A percentile compares a stretch with the other conserved stretches of the same genome.
Conservation (phyloP, 2,329 filamentous ascomycete genomes). For the Diaporthe batatas region DNA sequence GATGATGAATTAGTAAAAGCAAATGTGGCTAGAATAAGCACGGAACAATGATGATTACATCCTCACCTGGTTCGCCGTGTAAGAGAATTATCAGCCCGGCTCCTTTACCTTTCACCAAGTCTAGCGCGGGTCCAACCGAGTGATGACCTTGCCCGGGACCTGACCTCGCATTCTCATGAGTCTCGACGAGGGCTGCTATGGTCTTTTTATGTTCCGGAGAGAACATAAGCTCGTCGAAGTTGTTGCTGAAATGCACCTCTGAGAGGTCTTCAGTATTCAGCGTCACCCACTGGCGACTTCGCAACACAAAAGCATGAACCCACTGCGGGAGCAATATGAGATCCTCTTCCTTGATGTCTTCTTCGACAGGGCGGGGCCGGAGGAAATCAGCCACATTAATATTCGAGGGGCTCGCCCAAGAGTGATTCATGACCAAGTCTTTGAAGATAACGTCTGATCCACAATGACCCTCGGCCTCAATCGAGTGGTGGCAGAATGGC, state of each 20-base stretch:
- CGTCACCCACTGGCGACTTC: slow-evolving; percentile 32
- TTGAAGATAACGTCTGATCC: slow-evolving; percentile 4
- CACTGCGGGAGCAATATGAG: slow-evolving; percentile 28
- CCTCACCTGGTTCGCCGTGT: slow-evolving; percentile 28
- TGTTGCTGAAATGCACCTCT: slow-evolving; percentile 9
- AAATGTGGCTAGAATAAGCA: too few species aligned
- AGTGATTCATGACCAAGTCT: neutral
- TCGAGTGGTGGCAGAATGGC: neutral
- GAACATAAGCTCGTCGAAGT: slow-evolving; percentile 19
- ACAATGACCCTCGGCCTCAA: neutral
- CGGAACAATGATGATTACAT: too few species aligned
- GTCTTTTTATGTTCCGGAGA: neutral
- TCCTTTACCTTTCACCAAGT: slow-evolving; percentile 31
- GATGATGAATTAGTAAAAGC: slow-evolving; percentile 47
- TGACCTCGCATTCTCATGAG: slow-evolving; percentile 15
- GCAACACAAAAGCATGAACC: slow-evolving; percentile 36
- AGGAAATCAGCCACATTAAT: neutral
- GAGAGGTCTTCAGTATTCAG: slow-evolving; percentile 8
- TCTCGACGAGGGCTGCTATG: neutral
- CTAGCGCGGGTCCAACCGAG: slow-evolving; percentile 13
- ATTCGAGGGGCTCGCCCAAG: neutral
- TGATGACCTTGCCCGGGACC: neutral
- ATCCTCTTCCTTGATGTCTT: slow-evolving; percentile 9
- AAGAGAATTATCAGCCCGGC: slow-evolving; percentile 26
- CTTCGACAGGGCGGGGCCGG: neutral